Evolutionary conservation across 2,329 filamentous ascomycete genomes (phyloP), one percentile per base, ranked within the genome.

Genomic region (Pseudocercospora eumusae): DNA sequence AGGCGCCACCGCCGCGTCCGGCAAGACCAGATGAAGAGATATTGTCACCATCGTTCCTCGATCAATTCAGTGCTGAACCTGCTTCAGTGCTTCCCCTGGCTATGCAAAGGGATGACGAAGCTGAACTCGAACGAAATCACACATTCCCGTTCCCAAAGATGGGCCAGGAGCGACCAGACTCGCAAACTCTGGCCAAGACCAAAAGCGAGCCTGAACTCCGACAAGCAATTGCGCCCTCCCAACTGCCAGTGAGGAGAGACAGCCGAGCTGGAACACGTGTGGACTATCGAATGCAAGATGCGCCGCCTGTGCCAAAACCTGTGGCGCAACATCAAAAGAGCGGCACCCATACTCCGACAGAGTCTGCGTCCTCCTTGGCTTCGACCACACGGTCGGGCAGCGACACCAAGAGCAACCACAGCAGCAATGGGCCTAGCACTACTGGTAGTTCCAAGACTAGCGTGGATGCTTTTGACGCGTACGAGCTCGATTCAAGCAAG

Each of bases 401-500:
- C 27, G 73, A 70, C 9, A 61, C 63, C 10, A 64, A 61, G 18
- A 60, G 62, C 56, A 72, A 62, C 44, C 52, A 54, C n/a, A 68
- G 63, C 60, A 74, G 70, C 65, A 71, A 64, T 11, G 71, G 69
- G 1, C 66, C 66, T 10, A 75, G 74, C 44, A 71, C 74, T 4
- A 56, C 67, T 1, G 64, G 64, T 3, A 75, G 71, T 59, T 71
- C 72, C 10, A 68, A 72, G 2, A 75, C 73, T 47, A 75, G 73
- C 56, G 52, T 73, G 1, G 73, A 74, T 36, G 57, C 68, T 2
- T 69, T 71, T 70, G 8, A 63, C 66, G 0, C 57, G 71, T 9
- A 57, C 40, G 28, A 40, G n/a, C 15, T 60, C 56, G 47, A 62
- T 59, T n/a, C 57, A 47, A 13, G 27, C 54, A 8, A 55, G 55